Base-by-base conservation (phyloP, 768 basidiomycete genomes). In the Mycena rosella region DNA sequence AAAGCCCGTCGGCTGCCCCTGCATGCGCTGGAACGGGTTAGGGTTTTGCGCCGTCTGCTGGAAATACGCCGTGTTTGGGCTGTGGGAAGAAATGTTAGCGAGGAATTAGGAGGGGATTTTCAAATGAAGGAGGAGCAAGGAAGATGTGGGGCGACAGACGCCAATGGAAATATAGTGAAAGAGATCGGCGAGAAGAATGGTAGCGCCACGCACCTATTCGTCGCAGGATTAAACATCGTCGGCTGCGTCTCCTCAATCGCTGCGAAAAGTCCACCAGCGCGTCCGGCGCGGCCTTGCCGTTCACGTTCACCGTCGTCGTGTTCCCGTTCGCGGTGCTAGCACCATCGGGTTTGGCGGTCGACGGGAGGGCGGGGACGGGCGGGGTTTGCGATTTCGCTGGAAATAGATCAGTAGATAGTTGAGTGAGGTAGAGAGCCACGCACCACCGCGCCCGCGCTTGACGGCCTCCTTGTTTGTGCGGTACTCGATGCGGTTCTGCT, bases 401-500 rank as follows among this genome's bases (percentile, higher is more conserved):
- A 18, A 26, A 53, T 17, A 38, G 15, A 38, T 27, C 1, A 24
- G 27, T 36, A 26, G 48, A 32, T 32, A 15, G 38, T 11, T 27
- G 55, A 63, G 15, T 22, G 22, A 24, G 32, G 26, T 24, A 26
- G 54, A 49, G 49, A 59, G 34, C 17, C 36, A 32, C 49, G 45
- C 47, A 74, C 80, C 45, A 2, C 67, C 66, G 60, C 51, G 62
- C 17, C 72, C 77, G 44, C 77, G 77, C 58, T 93, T 93, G 3
- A 87, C 86, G 4, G 87, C 84, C 7, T 84, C 86, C 78, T 94
- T 94, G 77, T 90, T 95, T 26, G 90, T 83, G 79, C 87, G 96
- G 81, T 99, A 98, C 75, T 99, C 98, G 11, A 92, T 82, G 68
- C 97, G 83, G 78, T 98, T 99, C 79, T 94, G 91, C 78, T 99